Evolutionary conservation across 805 yeast species (phyloP).

Genomic region (Metschnikowia continentalis): DNA sequence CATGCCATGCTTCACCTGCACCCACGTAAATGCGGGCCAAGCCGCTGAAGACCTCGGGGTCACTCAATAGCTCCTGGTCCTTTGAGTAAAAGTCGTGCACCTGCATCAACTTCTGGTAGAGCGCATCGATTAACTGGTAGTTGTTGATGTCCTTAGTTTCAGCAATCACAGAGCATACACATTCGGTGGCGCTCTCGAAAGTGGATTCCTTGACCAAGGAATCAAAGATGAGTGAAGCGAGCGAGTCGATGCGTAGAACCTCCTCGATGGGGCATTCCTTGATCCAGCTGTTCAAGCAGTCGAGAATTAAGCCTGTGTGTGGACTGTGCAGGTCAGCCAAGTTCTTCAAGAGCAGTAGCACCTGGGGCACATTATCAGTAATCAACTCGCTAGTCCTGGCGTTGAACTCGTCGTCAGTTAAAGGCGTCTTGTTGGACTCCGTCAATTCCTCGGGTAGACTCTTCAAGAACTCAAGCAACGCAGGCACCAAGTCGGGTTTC

Average conservation of each 20-base stretch:
- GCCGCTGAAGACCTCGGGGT: conserved; percentile 63
- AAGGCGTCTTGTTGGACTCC: conserved; percentile 70
- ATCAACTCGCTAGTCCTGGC: conserved; percentile 61
- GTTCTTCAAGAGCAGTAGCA: conserved; percentile 58
- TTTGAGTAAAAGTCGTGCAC: conserved; percentile 44
- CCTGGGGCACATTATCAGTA: conserved; percentile 60
- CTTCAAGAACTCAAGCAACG: conserved; percentile 73
- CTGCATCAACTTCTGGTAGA: conserved; percentile 64
- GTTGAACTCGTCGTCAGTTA: conserved; percentile 77
- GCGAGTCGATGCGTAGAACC: conserved; percentile 57
- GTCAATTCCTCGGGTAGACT: conserved; percentile 88
- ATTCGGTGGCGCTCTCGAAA: conserved; percentile 82
- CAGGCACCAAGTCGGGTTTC: conserved; percentile 33
- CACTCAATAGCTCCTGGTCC: conserved; percentile 42
- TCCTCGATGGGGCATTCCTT: conserved; percentile 74
- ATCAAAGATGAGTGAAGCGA: conserved; percentile 65
- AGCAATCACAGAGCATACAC: conserved; percentile 72
- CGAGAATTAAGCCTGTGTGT: conserved; percentile 47
- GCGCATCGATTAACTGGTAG: conserved; percentile 54
- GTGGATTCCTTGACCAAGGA: conserved; percentile 57
- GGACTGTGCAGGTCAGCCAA: conserved; percentile 26
- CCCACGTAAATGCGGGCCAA: conserved; percentile 77
- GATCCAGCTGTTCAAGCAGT: conserved; percentile 87
- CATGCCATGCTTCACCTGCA: conserved; percentile 96
- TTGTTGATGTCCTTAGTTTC: conserved; percentile 80